These are phyloP conservation scores for Parietaria judaica DNA, from an alignment of 306 rosid species.

Conservation along the genomic window DNA sequence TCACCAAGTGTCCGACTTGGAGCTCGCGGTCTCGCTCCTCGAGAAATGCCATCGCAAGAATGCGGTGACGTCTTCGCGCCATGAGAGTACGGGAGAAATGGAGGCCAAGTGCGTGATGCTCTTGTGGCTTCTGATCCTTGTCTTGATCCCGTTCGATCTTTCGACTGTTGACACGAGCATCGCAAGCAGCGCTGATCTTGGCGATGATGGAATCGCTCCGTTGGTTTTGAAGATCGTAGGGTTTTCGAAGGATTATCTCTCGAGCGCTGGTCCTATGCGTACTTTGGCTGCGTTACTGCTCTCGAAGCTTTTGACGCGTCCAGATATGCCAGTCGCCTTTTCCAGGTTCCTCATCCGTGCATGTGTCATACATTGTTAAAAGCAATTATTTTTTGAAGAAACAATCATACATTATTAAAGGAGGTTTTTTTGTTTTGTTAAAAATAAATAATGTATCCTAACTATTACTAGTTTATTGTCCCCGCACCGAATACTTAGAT, in stretches of 20 bases:
- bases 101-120: constrained; percentile 89
- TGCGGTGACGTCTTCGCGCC: constrained; percentile 52
- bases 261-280: constrained; percentile 84
- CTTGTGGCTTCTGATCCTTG: constrained; percentile 86
- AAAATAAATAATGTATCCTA: neutral
- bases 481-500: neutral
- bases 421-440: neutral
- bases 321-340: constrained; percentile 91
- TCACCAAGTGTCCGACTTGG: constrained; percentile 93
- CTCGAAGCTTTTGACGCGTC: constrained; percentile 84
- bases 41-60: constrained; percentile 59
- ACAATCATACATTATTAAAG: neutral
- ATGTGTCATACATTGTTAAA: constrained; percentile 5
- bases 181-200: constrained; percentile 34
- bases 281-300: constrained; percentile 82
- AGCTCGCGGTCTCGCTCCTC: constrained; percentile 78
- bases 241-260: constrained; percentile 76
- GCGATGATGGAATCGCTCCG: constrained; percentile 59
- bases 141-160: constrained; percentile 89
- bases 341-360: constrained; percentile 35
- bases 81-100: constrained; percentile 90
- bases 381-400: neutral
- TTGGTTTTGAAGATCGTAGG: constrained; percentile 74
- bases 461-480: neutral
- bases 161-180: constrained; percentile 81